A percentile compares a stretch with the other conserved stretches of the same genome.
These are phyloP conservation scores for Arachis monticola DNA, from an alignment of 331 rosid species.

Conservation along the genomic window DNA sequence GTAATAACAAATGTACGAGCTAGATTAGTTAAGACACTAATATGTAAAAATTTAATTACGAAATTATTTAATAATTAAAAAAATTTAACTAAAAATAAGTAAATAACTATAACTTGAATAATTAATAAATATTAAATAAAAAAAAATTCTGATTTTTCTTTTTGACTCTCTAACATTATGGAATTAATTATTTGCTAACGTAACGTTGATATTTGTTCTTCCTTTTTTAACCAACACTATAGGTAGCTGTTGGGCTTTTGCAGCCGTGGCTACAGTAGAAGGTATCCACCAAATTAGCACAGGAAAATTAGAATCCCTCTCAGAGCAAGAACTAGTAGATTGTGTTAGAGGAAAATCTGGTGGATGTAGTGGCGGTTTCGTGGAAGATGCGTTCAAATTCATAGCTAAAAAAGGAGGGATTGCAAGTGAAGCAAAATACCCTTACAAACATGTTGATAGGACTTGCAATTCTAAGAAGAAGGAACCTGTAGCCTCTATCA, in stretches of 20 bases:
- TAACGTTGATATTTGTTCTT: neutral
- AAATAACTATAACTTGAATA: no score
- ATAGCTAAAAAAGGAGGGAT: conserved; percentile 38
- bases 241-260: conserved; percentile 49
- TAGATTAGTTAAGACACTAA: no score
- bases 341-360: conserved; percentile 38
- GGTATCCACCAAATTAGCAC: conserved; percentile 39
- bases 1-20: no score
- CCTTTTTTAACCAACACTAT: conserved; percentile 3
- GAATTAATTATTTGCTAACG: no score
- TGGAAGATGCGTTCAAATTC: conserved; percentile 46
- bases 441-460: conserved; percentile 36
- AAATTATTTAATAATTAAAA: no score
- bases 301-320: conserved; percentile 32
- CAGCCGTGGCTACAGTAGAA: conserved; percentile 39
- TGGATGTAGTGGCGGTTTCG: conserved; percentile 41
- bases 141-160: no score
- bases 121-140: no score
- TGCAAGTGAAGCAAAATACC: conserved; percentile 38
- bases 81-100: no score
- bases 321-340: conserved; percentile 50
- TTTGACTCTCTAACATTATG: no score
- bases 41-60: no score
- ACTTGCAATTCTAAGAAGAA: conserved; percentile 13
- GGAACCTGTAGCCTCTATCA: conserved; percentile 4